phyloP scores from a whole-genome alignment of 257 asterid genomes.

The Rhazya stricta region DNA sequence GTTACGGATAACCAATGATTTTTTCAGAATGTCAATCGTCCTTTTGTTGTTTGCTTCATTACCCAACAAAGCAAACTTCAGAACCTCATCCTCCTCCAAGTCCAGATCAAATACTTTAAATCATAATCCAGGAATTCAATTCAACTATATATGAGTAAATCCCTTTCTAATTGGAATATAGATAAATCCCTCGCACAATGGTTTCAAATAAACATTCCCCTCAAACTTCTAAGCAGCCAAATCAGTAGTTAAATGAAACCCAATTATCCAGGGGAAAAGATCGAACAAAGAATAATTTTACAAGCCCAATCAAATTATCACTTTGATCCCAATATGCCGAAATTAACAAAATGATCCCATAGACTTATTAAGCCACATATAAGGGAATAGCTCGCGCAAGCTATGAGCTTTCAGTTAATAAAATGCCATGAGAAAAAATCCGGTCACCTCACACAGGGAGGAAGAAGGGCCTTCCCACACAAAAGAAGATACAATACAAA shows the following conservation, averaged over 20 bases:
- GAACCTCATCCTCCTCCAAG: conserved; percentile 70
- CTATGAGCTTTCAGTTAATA: not conserved
- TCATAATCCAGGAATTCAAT: conserved; percentile 18
- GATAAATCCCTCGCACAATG: no score
- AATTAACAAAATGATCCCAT: conserved; percentile 1
- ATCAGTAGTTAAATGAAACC: conserved; percentile 22
- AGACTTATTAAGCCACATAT: not conserved
- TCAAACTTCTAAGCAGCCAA: no score
- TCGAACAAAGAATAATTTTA: not conserved
- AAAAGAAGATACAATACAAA: no score
- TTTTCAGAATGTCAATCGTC: conserved; percentile 62
- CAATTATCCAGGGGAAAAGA: not conserved
- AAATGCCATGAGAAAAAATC: not conserved
- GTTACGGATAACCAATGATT: conserved; percentile 75
- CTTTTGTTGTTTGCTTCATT: conserved; percentile 62
- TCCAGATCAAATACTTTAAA: conserved; percentile 66
- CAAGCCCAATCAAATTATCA: not conserved
- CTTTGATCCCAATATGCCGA: conserved; percentile 2
- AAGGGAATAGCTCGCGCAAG: not conserved
- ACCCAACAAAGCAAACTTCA: conserved; percentile 88
- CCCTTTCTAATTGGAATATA: no score
- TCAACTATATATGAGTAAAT: no score
- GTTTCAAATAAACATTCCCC: no score
- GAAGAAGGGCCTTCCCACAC: not conserved
- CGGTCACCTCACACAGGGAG: not conserved